Conservation (phyloP, 768 basidiomycete species). For the Chiua virens region DNA sequence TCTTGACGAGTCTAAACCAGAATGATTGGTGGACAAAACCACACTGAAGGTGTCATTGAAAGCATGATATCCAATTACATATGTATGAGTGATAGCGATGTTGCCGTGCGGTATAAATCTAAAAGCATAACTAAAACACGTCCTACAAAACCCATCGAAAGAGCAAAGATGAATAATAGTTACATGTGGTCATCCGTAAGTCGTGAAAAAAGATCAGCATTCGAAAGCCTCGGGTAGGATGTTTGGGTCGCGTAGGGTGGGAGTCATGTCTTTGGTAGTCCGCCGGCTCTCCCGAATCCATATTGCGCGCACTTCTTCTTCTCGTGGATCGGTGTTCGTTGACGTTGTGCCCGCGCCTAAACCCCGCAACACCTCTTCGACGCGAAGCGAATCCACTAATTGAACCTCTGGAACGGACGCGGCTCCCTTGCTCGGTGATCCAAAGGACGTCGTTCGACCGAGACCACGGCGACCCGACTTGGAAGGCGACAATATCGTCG, state of each 20-base stretch:
- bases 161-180: constrained; percentile 10
- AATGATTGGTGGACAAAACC: constrained; percentile 56
- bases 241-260: constrained; percentile 4
- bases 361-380: constrained; percentile 70
- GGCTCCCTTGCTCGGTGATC: constrained; percentile 27
- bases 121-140: constrained; percentile 22
- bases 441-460: constrained; percentile 60
- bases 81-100: constrained; percentile 6
- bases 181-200: constrained; percentile 6
- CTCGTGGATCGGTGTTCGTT: constrained; percentile 35
- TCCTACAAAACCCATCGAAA: constrained; percentile 1
- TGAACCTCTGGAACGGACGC: constrained; percentile 44
- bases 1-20: constrained; percentile 53
- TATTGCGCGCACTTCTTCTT: constrained; percentile 44
- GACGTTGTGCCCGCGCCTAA: constrained; percentile 41
- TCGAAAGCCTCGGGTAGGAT: constrained; percentile 36
- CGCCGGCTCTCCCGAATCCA: constrained; percentile 41
- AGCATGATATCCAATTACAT: constrained; percentile 11
- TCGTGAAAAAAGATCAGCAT: constrained; percentile 22
- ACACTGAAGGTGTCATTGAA: background rate
- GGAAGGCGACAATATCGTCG: constrained; percentile 37
- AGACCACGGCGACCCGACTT: constrained; percentile 53
- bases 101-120: constrained; percentile 20
- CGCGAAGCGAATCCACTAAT: constrained; percentile 61
- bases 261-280: constrained; percentile 37